phyloP scores from a whole-genome alignment of 2,329 filamentous ascomycete species.

The Diaporthe australafricana region DNA sequence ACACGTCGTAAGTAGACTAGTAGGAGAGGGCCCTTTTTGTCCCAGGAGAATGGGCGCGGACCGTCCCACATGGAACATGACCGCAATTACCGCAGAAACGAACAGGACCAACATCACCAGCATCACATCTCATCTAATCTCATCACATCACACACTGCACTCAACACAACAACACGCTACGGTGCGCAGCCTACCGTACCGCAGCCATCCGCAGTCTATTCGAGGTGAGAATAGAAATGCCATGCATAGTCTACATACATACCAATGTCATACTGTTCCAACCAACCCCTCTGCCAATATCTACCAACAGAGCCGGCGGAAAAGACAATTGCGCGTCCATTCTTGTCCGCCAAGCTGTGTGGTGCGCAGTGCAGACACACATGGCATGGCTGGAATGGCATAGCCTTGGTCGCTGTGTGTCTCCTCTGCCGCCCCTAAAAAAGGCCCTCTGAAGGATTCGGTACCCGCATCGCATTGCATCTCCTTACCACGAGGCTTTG shows the following conservation, averaged over 20 bases:
- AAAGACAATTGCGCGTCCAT: constrained; percentile 11
- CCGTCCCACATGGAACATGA: constrained; percentile 9
- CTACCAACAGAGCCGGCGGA: not conserved
- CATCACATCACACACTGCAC: constrained; percentile 22
- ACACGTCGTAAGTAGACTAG: constrained; percentile 17
- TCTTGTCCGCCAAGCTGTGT: constrained; percentile 7
- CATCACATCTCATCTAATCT: constrained; percentile 24
- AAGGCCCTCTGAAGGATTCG: not conserved
- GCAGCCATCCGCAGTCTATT: constrained; percentile 1
- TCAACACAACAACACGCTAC: not conserved
- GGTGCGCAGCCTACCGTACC: constrained; percentile 7
- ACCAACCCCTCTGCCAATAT: not conserved
- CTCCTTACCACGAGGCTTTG: constrained; percentile 17
- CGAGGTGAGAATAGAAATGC: not conserved
- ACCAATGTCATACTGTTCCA: constrained; percentile 3
- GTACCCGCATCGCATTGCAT: constrained; percentile 21
- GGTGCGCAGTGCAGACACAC: not conserved
- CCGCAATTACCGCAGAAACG: constrained; percentile 24
- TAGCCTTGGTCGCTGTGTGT: constrained; percentile 5
- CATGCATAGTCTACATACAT: too few relatives aligned
- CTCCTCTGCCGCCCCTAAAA: not conserved
- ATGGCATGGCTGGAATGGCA: not conserved
- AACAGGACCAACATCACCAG: constrained; percentile 11
- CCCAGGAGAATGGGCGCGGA: constrained; percentile 22
- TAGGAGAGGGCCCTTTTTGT: constrained; percentile 19